Evolutionary conservation across 140 eudicot genomes (phyloP).

Genomic region (Anethum foeniculum): DNA sequence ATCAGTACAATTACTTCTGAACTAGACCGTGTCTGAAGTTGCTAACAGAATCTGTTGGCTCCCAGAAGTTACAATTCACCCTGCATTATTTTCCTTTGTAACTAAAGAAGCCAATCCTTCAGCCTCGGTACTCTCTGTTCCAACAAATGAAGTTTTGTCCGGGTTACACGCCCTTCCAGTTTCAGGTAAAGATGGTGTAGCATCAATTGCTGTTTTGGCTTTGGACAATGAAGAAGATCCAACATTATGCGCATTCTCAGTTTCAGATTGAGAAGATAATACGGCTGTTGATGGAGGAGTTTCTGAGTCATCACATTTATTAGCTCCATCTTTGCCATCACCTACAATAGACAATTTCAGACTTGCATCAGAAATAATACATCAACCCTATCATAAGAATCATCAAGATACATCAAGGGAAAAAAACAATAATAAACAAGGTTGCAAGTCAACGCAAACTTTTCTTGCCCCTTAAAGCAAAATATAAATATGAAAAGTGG

Average conservation of each 20-base stretch:
- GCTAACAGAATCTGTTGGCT: constrained; percentile 17
- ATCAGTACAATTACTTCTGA: constrained; percentile 18
- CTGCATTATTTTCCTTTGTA: constrained; percentile 10
- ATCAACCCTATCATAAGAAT: background rate
- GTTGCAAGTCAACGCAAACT: background rate
- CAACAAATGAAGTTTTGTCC: background rate
- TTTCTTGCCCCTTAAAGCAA: background rate
- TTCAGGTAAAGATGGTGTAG: constrained; percentile 23
- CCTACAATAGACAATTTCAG: constrained; percentile 21
- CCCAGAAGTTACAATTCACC: constrained; percentile 21
- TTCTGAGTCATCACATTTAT: constrained; percentile 33
- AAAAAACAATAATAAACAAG: background rate
- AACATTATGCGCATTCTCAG: constrained; percentile 4
- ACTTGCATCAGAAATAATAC: background rate
- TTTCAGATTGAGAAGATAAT: constrained; percentile 20
- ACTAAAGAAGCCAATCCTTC: constrained; percentile 7
- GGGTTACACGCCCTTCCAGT: constrained; percentile 7
- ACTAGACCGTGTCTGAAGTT: constrained; percentile 23
- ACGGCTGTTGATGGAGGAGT: constrained; percentile 17
- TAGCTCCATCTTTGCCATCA: constrained; percentile 46
- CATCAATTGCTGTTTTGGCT: constrained; percentile 16
- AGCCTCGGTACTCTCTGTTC: constrained; percentile 10
- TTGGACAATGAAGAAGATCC: constrained; percentile 20
- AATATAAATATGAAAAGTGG: background rate
- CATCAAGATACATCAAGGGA: background rate